Conservation (phyloP, 2,329 filamentous ascomycete genomes). For the Colletotrichum orbiculare region DNA sequence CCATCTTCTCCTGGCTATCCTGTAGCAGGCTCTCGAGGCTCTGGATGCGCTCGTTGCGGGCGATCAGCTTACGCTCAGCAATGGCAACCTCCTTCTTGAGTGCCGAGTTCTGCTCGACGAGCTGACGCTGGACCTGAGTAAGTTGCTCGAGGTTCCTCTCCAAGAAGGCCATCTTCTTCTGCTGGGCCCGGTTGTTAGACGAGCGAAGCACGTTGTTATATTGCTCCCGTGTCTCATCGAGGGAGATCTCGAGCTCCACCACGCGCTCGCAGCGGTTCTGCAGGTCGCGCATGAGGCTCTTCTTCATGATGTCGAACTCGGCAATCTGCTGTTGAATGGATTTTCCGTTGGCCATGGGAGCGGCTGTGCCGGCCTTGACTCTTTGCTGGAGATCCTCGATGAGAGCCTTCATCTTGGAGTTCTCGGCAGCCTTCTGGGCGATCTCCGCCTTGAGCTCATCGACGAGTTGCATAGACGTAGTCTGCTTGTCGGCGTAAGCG, state of each 20-base stretch:
- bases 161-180: slow-evolving; percentile 99
- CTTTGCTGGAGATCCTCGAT: slow-evolving; percentile 83
- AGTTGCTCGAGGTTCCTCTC: slow-evolving; percentile 98
- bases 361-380: slow-evolving; percentile 70
- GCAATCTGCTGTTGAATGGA: slow-evolving; percentile 97
- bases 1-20: slow-evolving; percentile 98
- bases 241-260: slow-evolving; percentile 96
- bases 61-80: slow-evolving; percentile 95
- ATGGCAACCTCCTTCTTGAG: slow-evolving; percentile 99
- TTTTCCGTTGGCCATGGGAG: slow-evolving; percentile 82
- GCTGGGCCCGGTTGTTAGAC: slow-evolving; percentile 97
- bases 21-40: slow-evolving; percentile 91
- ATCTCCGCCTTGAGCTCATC: slow-evolving; percentile 83
- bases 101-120: slow-evolving; percentile 96
- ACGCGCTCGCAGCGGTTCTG: slow-evolving; percentile 98
- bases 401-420: slow-evolving; percentile 81
- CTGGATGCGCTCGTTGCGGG: slow-evolving; percentile 95
- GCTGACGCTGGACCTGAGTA: slow-evolving; percentile 95
- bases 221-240: slow-evolving; percentile 97
- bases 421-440: slow-evolving; percentile 81
- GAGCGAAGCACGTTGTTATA: slow-evolving; percentile 98
- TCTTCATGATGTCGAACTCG: slow-evolving; percentile 99
- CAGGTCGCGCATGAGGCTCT: slow-evolving; percentile 97
- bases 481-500: slow-evolving; percentile 80
- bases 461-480: slow-evolving; percentile 77